A percentile compares a stretch with the other conserved stretches of the same genome.
Evolutionary conservation across 148 eudicot genomes (phyloP).

Genomic region (Linanthus parryae): DNA sequence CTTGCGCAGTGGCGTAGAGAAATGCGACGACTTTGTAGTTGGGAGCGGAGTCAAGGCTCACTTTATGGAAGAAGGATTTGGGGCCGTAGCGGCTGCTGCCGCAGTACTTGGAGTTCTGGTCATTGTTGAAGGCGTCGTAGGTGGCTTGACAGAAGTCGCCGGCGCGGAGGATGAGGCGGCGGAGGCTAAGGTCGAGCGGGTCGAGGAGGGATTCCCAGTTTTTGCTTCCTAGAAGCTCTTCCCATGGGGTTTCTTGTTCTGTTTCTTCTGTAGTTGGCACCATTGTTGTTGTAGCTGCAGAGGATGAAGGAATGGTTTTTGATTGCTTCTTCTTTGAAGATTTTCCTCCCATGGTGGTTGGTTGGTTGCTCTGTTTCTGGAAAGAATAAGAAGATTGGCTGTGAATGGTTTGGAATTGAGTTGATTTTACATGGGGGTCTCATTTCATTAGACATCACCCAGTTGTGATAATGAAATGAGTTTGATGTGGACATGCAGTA

Average conservation of each 20-base stretch:
- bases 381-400: too few relatives aligned
- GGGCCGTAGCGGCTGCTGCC: slow-evolving; percentile 19
- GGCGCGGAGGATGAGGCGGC: slow-evolving; percentile 62
- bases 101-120: slow-evolving; percentile 15
- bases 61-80: slow-evolving; percentile 12
- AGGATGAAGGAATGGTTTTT: too few relatives aligned
- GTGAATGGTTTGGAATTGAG: too few relatives aligned
- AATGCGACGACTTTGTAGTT: slow-evolving; percentile 9
- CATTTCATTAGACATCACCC: too few relatives aligned
- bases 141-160: slow-evolving; percentile 94
- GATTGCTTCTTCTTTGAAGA: too few relatives aligned
- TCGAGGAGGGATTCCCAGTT: slow-evolving; percentile 65
- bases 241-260: slow-evolving; percentile 29
- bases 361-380: too few relatives aligned
- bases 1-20: slow-evolving; percentile 20
- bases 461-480: too few relatives aligned
- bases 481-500: too few relatives aligned
- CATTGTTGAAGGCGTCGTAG: slow-evolving; percentile 33
- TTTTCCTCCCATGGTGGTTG: too few relatives aligned
- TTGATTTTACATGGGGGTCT: too few relatives aligned
- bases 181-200: slow-evolving; percentile 57
- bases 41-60: slow-evolving; percentile 8
- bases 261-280: too few relatives aligned
- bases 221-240: slow-evolving; percentile 42
- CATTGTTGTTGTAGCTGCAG: too few relatives aligned